Evolutionary conservation across 257 asterid genomes (phyloP).

Genomic region (Nicotiana obtusifolia): DNA sequence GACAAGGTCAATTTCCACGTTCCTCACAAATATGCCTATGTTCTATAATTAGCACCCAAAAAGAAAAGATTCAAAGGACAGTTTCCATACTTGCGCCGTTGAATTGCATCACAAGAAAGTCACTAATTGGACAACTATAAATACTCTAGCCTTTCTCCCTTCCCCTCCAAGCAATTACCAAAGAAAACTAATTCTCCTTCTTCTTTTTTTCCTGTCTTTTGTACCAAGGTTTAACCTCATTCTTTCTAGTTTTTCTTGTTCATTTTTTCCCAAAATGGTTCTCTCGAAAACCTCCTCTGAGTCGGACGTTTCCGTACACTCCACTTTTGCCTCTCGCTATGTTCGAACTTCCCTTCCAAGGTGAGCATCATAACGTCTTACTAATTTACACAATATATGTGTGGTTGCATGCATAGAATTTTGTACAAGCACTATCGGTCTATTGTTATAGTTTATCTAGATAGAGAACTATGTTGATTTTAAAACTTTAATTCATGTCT

Average conservation of each 20-base stretch:
- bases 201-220: too few species aligned
- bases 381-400: too few species aligned
- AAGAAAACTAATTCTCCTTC: neutral
- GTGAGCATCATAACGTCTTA: neutral
- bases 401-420: too few species aligned
- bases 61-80: neutral
- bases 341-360: constrained; percentile 20
- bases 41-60: neutral
- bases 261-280: constrained; percentile 9
- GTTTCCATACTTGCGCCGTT: neutral
- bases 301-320: constrained; percentile 16
- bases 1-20: neutral
- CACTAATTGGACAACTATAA: neutral
- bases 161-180: neutral
- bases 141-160: neutral
- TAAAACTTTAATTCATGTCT: too few species aligned
- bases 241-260: neutral
- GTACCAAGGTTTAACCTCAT: neutral
- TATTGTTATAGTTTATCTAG: too few species aligned
- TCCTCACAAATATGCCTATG: neutral
- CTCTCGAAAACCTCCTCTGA: constrained; percentile 6
- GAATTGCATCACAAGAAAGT: neutral
- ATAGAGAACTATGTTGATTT: too few species aligned
- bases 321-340: constrained; percentile 25
- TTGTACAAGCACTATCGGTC: too few species aligned